Percentiles rank a stretch among this genome's conserved stretches.
Conservation (phyloP, 768 basidiomycete species). For the Podaxis carcinomalis region DNA sequence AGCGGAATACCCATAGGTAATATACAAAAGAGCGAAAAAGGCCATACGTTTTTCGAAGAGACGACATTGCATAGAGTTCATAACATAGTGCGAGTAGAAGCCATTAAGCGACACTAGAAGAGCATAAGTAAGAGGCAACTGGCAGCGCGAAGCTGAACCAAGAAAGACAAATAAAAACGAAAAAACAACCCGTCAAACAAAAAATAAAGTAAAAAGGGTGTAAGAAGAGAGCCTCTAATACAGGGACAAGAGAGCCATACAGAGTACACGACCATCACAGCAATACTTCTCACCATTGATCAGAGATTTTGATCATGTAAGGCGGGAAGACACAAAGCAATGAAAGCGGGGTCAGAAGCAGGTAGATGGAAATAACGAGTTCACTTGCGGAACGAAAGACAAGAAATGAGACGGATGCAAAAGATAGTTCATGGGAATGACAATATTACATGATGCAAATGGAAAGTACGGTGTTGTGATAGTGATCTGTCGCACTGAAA, state of each 20-base stretch:
- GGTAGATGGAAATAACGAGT: not conserved
- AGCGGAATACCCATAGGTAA: not conserved
- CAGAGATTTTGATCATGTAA: not conserved
- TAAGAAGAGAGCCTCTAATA: constrained; percentile 7
- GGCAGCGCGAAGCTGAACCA: not conserved
- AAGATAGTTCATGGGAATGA: constrained; percentile 10
- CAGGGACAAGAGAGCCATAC: not conserved
- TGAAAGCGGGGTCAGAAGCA: constrained; percentile 4
- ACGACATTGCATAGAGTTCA: not conserved
- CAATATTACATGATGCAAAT: constrained; percentile 13
- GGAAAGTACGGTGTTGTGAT: constrained; percentile 1
- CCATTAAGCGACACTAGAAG: not conserved
- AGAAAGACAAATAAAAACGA: not conserved
- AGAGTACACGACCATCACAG: constrained; percentile 3
- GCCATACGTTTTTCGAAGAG: not conserved
- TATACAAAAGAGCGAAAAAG: not conserved
- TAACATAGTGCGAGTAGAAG: not conserved
- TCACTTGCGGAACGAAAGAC: constrained; percentile 2
- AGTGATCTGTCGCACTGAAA: not conserved
- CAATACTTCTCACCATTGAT: not conserved
- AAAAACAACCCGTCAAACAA: constrained; percentile 1
- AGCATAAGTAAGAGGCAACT: not conserved
- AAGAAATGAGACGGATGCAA: constrained; percentile 8
- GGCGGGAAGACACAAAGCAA: constrained; percentile 4
- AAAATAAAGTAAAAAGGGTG: not conserved